These are phyloP conservation scores for Sisymbrium altissimum DNA, from an alignment of 345 rosid genomes.

Conservation along the genomic window DNA sequence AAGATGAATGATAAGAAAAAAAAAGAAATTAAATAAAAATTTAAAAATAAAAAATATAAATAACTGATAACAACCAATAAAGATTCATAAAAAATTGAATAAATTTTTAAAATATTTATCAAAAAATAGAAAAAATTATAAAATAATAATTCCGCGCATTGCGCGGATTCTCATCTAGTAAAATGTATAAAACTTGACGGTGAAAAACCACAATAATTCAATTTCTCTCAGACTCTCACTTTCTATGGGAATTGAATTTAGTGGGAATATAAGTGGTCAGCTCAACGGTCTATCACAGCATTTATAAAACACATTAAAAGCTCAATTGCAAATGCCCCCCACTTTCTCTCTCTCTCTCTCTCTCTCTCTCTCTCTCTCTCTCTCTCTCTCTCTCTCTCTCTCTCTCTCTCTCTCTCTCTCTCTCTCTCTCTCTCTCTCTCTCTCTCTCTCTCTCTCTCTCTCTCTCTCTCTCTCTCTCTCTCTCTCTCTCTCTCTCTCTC, in stretches of 20 bases:
- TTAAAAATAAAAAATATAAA: no score
- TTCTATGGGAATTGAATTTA: constrained; percentile 15
- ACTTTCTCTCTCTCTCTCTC: not conserved
- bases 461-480: not conserved
- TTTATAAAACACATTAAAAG: constrained; percentile 23
- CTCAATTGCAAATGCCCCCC: constrained; percentile 10
- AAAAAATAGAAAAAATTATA: no score
- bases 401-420: not conserved
- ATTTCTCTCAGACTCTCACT: not conserved
- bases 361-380: not conserved
- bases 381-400: not conserved
- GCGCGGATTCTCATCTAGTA: no score
- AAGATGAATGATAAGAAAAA: no score
- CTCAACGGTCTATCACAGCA: constrained; percentile 28
- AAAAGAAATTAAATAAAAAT: no score
- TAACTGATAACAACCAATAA: no score
- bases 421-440: not conserved
- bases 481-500: not conserved
- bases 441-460: not conserved
- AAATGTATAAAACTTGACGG: no score
- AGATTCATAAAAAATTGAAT: no score
- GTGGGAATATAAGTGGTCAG: constrained; percentile 19
- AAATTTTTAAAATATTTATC: no score
- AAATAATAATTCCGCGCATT: no score
- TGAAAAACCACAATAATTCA: not conserved